Base-by-base conservation (phyloP, 2,329 filamentous ascomycete genomes). In the Sarocladiaceae sp. region DNA sequence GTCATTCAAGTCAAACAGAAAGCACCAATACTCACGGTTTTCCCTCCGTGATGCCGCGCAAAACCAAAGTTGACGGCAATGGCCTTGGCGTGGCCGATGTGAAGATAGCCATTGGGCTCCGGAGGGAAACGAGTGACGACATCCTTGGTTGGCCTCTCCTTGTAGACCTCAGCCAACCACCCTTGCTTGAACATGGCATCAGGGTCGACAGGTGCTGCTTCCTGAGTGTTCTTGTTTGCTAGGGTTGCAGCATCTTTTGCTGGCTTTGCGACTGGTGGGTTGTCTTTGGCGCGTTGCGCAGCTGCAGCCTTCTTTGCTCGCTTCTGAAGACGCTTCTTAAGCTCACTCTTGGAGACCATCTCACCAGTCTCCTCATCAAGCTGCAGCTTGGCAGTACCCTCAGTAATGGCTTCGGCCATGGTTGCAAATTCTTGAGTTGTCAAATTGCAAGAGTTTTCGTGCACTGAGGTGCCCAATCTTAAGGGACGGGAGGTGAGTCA, bases 41-140 rank as follows among this genome's bases (percentile, higher is more conserved):
- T 72, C 47, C 91, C 91, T 27, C 84, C 85, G 60, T 95, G 86
- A 58, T 83, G 82, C 58, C 78, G 80, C 12, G 93, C 91, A 61
- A 96, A 97, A 6, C 91, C 91, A 66, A 97, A 97, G 67, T 97
- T 96, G 63, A 97, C 81, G 1, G 88, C 85, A 62, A 97, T 96
- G 18, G 93, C 91, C 69, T 97, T 97, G 52, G 85, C 86, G 61
- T 97, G 93, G 16, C 91, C 91, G 54, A 97, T 85, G 60, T 96
- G 90, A 9, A 96, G 76, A 61, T 85, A 96, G 45, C 91, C 93
- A 62, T 97, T 97, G 39, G 93, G 93, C 66, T 91, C 86, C 16
- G 86, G 86, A 2, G 86, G 86, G 58, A 91, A 90, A 15, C 45
- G 45, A 3, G 85, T 89, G 40, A 83, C 64, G 16, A 83, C 80